Percentiles rank a stretch among this genome's conserved stretches.
Evolutionary conservation across 306 rosid genomes (phyloP).

Genomic region (Spatholobus suberectus): DNA sequence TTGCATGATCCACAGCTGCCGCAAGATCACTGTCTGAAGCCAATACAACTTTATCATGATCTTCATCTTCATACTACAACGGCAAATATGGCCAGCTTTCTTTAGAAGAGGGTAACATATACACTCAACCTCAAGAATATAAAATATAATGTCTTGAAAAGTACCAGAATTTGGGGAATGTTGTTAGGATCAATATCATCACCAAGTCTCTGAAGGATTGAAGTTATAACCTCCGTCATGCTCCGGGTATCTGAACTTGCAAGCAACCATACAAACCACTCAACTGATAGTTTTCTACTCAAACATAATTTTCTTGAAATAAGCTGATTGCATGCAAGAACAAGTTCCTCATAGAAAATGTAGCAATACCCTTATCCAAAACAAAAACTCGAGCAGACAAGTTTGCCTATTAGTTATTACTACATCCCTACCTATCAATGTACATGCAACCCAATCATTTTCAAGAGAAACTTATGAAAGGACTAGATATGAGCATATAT

Average conservation of each 20-base stretch:
- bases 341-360: not conserved
- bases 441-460: conserved; percentile 14
- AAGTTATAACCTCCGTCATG: conserved; percentile 82
- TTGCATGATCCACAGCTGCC: conserved; percentile 96
- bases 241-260: conserved; percentile 75
- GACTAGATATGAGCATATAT: conserved; percentile 18
- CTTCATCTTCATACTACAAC: conserved; percentile 95
- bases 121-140: conserved; percentile 5
- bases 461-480: conserved; percentile 29
- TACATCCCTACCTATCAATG: not conserved
- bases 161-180: conserved; percentile 95
- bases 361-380: not conserved
- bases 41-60: conserved; percentile 88
- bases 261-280: conserved; percentile 50
- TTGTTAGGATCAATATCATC: conserved; percentile 86
- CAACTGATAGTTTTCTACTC: conserved; percentile 25
- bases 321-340: not conserved
- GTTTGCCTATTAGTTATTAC: conserved; percentile 2
- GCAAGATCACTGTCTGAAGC: conserved; percentile 91
- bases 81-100: conserved; percentile 21
- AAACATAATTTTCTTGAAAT: not conserved
- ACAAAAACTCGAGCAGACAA: conserved; percentile 18
- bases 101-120: conserved; percentile 25
- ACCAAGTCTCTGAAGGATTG: conserved; percentile 92
- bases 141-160: conserved; percentile 21